Percentiles rank a stretch among this genome's conserved stretches.
phyloP scores from a whole-genome alignment of 2,329 filamentous ascomycete species.

The Penicillium sp. region DNA sequence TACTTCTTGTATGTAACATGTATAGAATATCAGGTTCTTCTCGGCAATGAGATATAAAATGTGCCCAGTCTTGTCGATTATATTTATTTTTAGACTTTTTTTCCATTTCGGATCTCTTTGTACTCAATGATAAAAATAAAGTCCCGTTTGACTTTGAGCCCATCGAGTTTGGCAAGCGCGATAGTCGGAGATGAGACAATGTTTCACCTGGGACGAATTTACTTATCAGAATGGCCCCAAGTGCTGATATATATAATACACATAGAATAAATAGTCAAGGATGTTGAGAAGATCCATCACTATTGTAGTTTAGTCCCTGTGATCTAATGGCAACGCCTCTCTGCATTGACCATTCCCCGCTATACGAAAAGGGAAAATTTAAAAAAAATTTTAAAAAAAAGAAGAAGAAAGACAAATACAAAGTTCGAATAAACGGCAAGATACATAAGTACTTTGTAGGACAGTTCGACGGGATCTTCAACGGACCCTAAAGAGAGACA shows the following conservation, averaged over 20 bases:
- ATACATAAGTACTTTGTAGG: not conserved
- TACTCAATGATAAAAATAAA: not conserved
- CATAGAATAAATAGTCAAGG: not conserved
- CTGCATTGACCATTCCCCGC: slow-evolving; percentile 16
- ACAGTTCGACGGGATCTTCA: slow-evolving; percentile 11
- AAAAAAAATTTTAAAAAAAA: not conserved
- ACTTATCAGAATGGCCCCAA: not conserved
- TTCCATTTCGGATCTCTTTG: not conserved
- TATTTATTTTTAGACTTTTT: not conserved
- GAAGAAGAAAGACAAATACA: slow-evolving; percentile 5
- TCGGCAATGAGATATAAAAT: not conserved
- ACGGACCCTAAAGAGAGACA: not conserved
- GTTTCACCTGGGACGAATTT: not conserved
- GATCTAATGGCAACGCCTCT: not conserved
- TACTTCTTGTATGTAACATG: slow-evolving; percentile 15
- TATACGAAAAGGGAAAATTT: not conserved
- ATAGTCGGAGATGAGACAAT: not conserved
- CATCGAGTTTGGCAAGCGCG: not conserved
- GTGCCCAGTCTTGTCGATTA: not conserved
- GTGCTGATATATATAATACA: not conserved
- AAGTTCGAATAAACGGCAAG: slow-evolving; percentile 8
- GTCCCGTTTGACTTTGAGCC: not conserved
- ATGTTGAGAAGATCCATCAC: not conserved
- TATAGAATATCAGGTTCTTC: slow-evolving; percentile 7
- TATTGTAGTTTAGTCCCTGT: not conserved